Evolutionary conservation across 768 basidiomycete species (phyloP), one percentile per base, ranked within the genome.

Genomic region (Podaxis sp.): DNA sequence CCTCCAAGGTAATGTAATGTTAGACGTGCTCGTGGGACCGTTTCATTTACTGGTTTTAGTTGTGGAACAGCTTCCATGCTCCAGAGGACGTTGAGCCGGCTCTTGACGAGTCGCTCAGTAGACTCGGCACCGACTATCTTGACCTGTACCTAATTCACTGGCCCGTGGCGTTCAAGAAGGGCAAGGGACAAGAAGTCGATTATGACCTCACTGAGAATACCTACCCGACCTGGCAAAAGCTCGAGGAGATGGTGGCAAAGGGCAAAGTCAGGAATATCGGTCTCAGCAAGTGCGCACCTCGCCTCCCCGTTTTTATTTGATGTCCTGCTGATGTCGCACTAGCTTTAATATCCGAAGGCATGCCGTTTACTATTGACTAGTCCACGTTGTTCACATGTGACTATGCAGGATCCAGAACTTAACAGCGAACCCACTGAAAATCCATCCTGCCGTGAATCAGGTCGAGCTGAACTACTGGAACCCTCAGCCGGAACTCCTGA

Each of bases 71-170:
- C 1, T 91, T 88, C 75, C 91, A 94, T 68, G 78, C 81, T 2
- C 91, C 91, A 0, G 84, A 88, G 62, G 87, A 90, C 67, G 81
- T 93, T 26, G 90, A 91, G 69, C 67, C 81, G 1, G 80, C 79
- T 11, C 78, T 93, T 8, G 87, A 91, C 66, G 86, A 91, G 62
- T 85, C 88, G 0, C 79, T 91, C 7, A 65, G 73, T 8, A 82
- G 78, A 65, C 82, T 92, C 2, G 82, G 83, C 2, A 86, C 84
- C 1, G 82, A 87, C 46, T 92, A 93, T 72, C 79, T 95, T 56
- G 91, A 94, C 71, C 72, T 94, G 53, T 93, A 93, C 70, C 76
- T 95, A 55, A 89, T 93, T 63, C 90, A 92, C 69, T 93, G 90
- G 90, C 88, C 68, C 15, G 75, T 66, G 12, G 60, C 56, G 57